A percentile compares a stretch with the other conserved stretches of the same genome.
phyloP scores from a whole-genome alignment of 2,329 filamentous ascomycete species.

The Colletotrichum gloeosporioides region DNA sequence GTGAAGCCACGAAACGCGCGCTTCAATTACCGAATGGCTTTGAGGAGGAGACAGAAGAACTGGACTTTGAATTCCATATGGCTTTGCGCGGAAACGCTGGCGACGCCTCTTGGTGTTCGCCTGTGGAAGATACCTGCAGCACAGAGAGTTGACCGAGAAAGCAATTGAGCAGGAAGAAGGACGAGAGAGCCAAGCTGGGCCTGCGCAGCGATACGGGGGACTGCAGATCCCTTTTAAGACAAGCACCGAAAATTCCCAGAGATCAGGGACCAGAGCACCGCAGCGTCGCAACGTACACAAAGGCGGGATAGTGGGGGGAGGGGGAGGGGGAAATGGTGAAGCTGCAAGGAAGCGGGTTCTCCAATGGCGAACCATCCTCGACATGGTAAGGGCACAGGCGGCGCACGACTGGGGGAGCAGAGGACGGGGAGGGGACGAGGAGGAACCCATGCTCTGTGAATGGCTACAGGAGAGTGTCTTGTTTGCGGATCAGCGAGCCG shows the following conservation, averaged over 20 bases:
- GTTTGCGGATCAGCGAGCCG: neutral
- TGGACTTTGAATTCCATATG: constrained; percentile 31
- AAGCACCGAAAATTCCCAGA: neutral
- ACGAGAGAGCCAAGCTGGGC: neutral
- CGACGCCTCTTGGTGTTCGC: neutral
- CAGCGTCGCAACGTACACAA: constrained; percentile 6
- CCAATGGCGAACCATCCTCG: neutral
- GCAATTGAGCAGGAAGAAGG: neutral
- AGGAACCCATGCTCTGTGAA: neutral
- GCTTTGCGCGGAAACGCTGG: neutral
- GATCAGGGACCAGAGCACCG: constrained; percentile 17
- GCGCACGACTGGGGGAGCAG: neutral
- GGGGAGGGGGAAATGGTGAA: neutral
- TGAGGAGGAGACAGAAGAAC: constrained; percentile 30
- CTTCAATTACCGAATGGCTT: constrained; percentile 26
- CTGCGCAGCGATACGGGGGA: neutral
- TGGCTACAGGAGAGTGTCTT: neutral
- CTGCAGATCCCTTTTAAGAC: constrained; percentile 15
- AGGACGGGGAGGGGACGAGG: neutral
- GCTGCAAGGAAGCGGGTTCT: constrained; percentile 15
- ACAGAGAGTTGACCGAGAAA: neutral
- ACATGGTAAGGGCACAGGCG: neutral
- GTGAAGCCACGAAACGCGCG: neutral
- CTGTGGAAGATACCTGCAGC: neutral
- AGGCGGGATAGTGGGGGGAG: neutral